Evolutionary conservation across 352 stramenopile genomes (phyloP), one percentile per base, ranked within the genome.

Genomic region (Phytophthora colocasiae): DNA sequence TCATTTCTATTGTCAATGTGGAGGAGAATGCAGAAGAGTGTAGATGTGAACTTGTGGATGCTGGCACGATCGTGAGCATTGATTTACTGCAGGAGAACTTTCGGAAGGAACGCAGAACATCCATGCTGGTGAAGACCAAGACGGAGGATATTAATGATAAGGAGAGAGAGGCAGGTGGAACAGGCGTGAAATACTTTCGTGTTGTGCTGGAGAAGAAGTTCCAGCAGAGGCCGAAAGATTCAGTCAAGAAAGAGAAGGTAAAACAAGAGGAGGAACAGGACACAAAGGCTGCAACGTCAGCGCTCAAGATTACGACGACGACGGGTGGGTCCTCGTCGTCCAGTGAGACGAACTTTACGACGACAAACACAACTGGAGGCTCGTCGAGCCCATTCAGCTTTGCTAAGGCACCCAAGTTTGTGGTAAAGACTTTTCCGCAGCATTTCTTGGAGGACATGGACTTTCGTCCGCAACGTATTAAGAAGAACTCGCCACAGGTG

Each of bases 1-100:
- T 96, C 19, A 89, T 96, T 17, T 96, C 89, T 10, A 84, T 96
- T 69, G 84, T 96, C 6, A 93, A 96, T 61, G 84, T 93, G 14
- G 82, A 94, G 55, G 85, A 92, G 45, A 96, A 96, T 44, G 75
- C 81, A 2, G 89, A 96, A 47, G 82, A 91, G 43, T 96, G 89
- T 52, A 77, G 89, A 29, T 96, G 89, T 48, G 89, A 96, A 58
- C 74, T 94, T 1, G 73, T 88, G 45, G 60, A 80, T 45, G 80
- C 80, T 39, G 85, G 85, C 1, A 75, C 64, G 2, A 93, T 94
- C 63, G 65, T 88, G 6, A 76, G 71, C 5, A 94, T 96, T 36
- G 85, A 95, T 51, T 73, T 96, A 41, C 60, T 96, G 31, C 75
- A 83, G 29, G 87, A 96, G 56, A 90, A 81, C 17, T 93, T 93